phyloP scores from a whole-genome alignment of 257 asterid genomes.

The Solanum verrucosum region DNA sequence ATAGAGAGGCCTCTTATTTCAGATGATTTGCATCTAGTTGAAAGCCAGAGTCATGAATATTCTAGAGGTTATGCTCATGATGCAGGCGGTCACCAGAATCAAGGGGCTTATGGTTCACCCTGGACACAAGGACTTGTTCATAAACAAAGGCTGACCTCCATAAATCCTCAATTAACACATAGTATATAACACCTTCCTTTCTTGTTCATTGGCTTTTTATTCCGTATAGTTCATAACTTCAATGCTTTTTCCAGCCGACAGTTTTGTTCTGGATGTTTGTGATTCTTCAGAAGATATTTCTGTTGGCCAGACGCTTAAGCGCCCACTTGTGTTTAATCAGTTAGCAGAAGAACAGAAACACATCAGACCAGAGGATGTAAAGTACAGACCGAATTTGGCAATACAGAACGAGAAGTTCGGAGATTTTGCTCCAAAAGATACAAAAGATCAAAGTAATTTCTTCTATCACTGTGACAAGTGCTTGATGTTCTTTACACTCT shows the following conservation, averaged over 20 bases:
- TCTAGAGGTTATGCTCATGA: slow-evolving; percentile 26
- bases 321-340: slow-evolving; percentile 18
- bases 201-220: slow-evolving; percentile 1
- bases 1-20: slow-evolving; percentile 77
- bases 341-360: slow-evolving; percentile 12
- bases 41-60: slow-evolving; percentile 38
- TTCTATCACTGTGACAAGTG: slow-evolving; percentile 16
- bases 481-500: background rate
- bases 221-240: background rate
- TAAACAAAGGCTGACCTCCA: slow-evolving; percentile 39
- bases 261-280: slow-evolving; percentile 75
- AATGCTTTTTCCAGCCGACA: slow-evolving; percentile 51
- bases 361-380: slow-evolving; percentile 19
- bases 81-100: slow-evolving; percentile 29
- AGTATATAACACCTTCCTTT: slow-evolving; percentile 33
- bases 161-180: slow-evolving; percentile 45
- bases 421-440: slow-evolving; percentile 22
- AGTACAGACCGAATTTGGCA: slow-evolving; percentile 10
- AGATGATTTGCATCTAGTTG: slow-evolving; percentile 42
- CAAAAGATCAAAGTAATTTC: slow-evolving; percentile 60
- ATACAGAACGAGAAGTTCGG: slow-evolving; percentile 9
- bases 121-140: slow-evolving; percentile 33
- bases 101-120: slow-evolving; percentile 29
- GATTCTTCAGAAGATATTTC: slow-evolving; percentile 50
- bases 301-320: slow-evolving; percentile 31